phyloP scores from a whole-genome alignment of 345 rosid species.

The Lepidium aucheri region DNA sequence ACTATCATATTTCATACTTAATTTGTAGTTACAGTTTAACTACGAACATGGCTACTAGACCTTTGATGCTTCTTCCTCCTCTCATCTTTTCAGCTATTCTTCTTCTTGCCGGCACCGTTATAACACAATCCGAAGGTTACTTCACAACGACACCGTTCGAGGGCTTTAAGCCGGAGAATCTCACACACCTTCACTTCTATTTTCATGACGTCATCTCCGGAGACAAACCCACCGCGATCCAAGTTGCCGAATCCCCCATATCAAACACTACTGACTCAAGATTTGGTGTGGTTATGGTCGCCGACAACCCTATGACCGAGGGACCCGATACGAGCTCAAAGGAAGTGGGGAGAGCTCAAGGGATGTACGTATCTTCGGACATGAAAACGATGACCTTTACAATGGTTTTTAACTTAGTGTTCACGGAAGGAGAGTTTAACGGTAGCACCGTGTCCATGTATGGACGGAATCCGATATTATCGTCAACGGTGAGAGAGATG shows the following conservation, averaged over 20 bases:
- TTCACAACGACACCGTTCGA: conserved; percentile 10
- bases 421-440: conserved; percentile 50
- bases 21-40: too few relatives aligned
- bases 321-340: conserved; percentile 38
- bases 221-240: conserved; percentile 34
- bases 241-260: conserved; percentile 26
- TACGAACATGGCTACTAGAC: conserved; percentile 2
- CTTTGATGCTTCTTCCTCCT: neutral
- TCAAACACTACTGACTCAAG: conserved; percentile 20
- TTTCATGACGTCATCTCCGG: conserved; percentile 49
- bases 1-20: too few relatives aligned
- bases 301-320: conserved; percentile 45
- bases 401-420: conserved; percentile 46
- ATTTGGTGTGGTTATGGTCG: conserved; percentile 41
- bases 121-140: conserved; percentile 23
- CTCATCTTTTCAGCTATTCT: neutral
- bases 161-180: conserved; percentile 32
- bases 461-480: conserved; percentile 36
- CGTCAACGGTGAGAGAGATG: conserved; percentile 18
- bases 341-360: conserved; percentile 50
- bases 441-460: conserved; percentile 46
- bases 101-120: conserved; percentile 6
- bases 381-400: conserved; percentile 28
- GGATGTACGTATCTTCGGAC: conserved; percentile 37
- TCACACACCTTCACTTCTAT: conserved; percentile 48